These are phyloP conservation scores for Suhomyces maxii DNA, from an alignment of 1,139 yeast genomes.

Conservation along the genomic window DNA sequence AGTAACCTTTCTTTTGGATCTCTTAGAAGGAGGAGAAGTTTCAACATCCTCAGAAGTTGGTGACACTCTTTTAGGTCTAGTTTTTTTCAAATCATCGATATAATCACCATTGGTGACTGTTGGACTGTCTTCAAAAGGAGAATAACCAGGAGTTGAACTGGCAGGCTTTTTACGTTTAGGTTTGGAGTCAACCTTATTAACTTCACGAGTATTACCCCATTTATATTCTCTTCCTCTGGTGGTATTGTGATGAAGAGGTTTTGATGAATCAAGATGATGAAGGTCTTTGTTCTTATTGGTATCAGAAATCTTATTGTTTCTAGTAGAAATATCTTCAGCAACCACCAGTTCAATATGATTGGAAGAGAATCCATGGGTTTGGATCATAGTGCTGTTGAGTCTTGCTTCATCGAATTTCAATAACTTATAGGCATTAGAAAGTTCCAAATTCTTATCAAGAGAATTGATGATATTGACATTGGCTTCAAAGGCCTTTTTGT, in stretches of 20 bases:
- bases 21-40: conserved; percentile 13
- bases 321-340: conserved; percentile 35
- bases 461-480: conserved; percentile 28
- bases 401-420: conserved; percentile 31
- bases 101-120: conserved; percentile 7
- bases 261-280: conserved; percentile 16
- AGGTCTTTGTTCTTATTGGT: conserved; percentile 20
- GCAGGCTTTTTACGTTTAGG: conserved; percentile 15
- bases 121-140: conserved; percentile 6
- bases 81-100: conserved; percentile 3
- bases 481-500: conserved; percentile 24
- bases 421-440: conserved; percentile 28
- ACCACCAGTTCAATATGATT: conserved; percentile 39
- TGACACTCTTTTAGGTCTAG: conserved; percentile 6
- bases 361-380: conserved; percentile 28
- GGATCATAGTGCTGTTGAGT: conserved; percentile 25
- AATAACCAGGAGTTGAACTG: conserved; percentile 4
- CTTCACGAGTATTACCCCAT: conserved; percentile 35
- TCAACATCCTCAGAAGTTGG: conserved; percentile 11
- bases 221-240: conserved; percentile 31
- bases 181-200: conserved; percentile 19
- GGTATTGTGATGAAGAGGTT: conserved; percentile 21
- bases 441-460: conserved; percentile 29
- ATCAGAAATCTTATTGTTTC: conserved; percentile 20
- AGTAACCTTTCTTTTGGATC: conserved; percentile 7